Evolutionary conservation across 345 rosid species (phyloP).

Genomic region (Eucalyptus tenuipes): DNA sequence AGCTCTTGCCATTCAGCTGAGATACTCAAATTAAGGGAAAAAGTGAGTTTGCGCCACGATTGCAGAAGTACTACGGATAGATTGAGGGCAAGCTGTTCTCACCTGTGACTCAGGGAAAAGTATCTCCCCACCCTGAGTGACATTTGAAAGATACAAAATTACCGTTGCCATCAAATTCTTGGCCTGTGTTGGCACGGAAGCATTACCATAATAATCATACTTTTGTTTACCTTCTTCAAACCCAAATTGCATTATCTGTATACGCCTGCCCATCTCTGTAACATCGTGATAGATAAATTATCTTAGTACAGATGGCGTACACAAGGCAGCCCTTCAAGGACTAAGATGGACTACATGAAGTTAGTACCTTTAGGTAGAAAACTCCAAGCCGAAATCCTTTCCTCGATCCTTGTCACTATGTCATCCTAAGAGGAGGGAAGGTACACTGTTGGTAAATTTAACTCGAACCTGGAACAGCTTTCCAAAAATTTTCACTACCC

Average conservation of each 20-base stretch:
- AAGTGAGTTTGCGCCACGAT: background rate
- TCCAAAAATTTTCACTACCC: background rate
- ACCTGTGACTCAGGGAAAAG: constrained; percentile 69
- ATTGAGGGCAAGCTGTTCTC: background rate
- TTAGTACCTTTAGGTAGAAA: constrained; percentile 66
- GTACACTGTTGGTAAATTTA: background rate
- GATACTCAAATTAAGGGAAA: background rate
- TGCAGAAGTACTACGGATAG: background rate
- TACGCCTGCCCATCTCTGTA: constrained; percentile 48
- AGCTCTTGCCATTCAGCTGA: constrained; percentile 28
- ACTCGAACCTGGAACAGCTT: background rate
- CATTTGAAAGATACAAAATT: constrained; percentile 69
- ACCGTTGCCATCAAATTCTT: constrained; percentile 55
- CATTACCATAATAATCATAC: constrained; percentile 39
- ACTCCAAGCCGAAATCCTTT: constrained; percentile 79
- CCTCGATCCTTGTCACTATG: constrained; percentile 50
- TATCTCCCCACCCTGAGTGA: constrained; percentile 58
- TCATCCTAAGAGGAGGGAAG: constrained; percentile 37
- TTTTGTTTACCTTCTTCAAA: constrained; percentile 28
- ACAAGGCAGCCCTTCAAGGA: background rate
- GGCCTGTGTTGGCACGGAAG: constrained; percentile 5
- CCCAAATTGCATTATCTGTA: constrained; percentile 35
- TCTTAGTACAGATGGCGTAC: background rate
- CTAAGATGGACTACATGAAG: background rate
- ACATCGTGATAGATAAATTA: background rate